Evolutionary conservation across 1,139 yeast species (phyloP), one percentile per base, ranked within the genome.

Genomic region (Taphrina deformans): DNA sequence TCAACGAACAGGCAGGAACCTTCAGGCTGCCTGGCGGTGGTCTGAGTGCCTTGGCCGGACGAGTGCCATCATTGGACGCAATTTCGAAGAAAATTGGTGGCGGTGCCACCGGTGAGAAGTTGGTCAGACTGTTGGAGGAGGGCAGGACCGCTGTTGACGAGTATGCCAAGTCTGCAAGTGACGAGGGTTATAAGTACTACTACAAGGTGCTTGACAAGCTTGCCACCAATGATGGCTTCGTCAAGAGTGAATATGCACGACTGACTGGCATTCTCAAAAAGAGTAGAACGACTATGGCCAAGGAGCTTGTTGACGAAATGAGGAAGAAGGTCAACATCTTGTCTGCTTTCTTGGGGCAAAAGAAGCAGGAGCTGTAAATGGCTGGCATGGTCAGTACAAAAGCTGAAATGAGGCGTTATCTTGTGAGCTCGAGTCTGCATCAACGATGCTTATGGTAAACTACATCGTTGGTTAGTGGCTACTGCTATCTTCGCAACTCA

Each of bases 21-120:
- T 76, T 76, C 69, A 80, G 96, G 70, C 76, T 77, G 35, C 66
- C 71, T 1, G 81, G 80, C 48, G 96, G 96, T 3, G 72, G 76
- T 1, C 77, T 88, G 56, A 73, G 74, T 58, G 73, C 72, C 0
- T 69, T 71, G 9, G 91, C 89, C 9, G 96, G 96, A 23, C 76
- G 83, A 61, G 75, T 85, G 38, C 71, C 72, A 1, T 78, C 75
- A 2, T 67, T 85, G 38, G 84, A 84, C 66, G 69, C 70, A 1
- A n/a, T 65, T 64, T 61, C 58, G 40, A 44, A 52, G 45, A 59
- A 51, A 52, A 40, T 62, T 41, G 48, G 48, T 44, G 56, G 65
- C 48, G 55, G 62, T 27, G 67, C 65, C 33, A 67, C 61, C 60
- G 69, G 55, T 70, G 68, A 62, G 69, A 72, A 71, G 58, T 65